Conservation (phyloP, 176 grass and related monocot species). For the Carex scoparia region DNA sequence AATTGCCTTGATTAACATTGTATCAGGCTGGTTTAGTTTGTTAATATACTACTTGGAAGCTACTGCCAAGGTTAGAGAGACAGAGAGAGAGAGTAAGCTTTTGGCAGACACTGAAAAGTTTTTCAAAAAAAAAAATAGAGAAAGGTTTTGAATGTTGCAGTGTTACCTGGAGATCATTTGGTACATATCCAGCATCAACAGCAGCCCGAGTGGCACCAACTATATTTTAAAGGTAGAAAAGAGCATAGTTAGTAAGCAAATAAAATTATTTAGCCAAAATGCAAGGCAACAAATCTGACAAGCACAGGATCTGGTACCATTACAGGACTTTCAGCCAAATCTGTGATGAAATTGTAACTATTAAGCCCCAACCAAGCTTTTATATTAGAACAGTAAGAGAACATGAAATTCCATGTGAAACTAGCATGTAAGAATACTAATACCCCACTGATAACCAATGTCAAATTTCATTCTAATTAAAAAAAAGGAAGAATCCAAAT, state of each 20-base stretch:
- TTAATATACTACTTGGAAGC: constrained; percentile 3
- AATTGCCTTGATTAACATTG: neutral
- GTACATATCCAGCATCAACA: constrained; percentile 92
- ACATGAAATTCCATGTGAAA: neutral
- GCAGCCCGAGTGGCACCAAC: constrained; percentile 96
- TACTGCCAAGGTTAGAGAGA: neutral
- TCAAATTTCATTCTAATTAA: neutral
- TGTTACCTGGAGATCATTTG: constrained; percentile 88
- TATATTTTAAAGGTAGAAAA: constrained; percentile 20
- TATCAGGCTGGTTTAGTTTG: neutral
- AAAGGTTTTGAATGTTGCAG: neutral
- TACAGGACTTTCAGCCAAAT: neutral
- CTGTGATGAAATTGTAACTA: neutral
- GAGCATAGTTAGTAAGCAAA: neutral
- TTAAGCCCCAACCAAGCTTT: neutral
- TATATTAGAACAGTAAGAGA: neutral
- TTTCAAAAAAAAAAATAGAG: neutral
- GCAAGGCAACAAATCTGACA: neutral
- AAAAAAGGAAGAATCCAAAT: neutral
- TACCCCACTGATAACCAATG: neutral
- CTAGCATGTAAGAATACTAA: neutral
- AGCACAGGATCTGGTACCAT: neutral
- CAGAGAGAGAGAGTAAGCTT: neutral
- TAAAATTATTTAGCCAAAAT: neutral
- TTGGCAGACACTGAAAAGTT: neutral